Evolutionary conservation across 2,329 filamentous ascomycete genomes (phyloP).

Genomic region (Beauveria varroae): DNA sequence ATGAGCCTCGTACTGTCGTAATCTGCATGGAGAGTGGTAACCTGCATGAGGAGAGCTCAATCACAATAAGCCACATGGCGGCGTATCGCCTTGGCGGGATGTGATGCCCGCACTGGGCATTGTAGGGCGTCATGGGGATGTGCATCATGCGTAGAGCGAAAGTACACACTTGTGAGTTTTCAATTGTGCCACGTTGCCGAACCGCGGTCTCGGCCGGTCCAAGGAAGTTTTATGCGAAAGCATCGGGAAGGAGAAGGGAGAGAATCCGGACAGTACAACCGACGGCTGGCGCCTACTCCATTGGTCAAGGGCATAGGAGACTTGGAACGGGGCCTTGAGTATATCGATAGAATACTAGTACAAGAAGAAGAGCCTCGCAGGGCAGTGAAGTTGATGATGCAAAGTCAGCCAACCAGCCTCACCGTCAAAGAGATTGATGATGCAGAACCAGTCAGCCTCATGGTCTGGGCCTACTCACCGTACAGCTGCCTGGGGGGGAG

Average conservation of each 20-base stretch:
- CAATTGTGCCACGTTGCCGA: not conserved
- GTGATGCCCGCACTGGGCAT: not conserved
- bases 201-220: not conserved
- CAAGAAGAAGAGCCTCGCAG: not conserved
- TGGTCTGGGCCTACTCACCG: no score
- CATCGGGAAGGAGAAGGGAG: not conserved
- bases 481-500: not conserved
- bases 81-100: not conserved
- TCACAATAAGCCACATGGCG: not conserved
- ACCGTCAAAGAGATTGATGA: not conserved
- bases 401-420: not conserved
- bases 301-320: not conserved
- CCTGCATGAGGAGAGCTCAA: no score
- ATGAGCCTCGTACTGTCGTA: slow-evolving; percentile 1
- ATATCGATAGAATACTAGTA: no score
- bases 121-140: not conserved
- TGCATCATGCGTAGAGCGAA: no score
- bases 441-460: not conserved
- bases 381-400: not conserved
- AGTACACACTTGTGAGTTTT: not conserved
- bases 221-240: not conserved
- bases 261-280: not conserved
- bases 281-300: not conserved
- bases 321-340: no score
- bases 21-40: not conserved